Conservation (phyloP, 2,329 filamentous ascomycete species). For the Clathrospora elynae region DNA sequence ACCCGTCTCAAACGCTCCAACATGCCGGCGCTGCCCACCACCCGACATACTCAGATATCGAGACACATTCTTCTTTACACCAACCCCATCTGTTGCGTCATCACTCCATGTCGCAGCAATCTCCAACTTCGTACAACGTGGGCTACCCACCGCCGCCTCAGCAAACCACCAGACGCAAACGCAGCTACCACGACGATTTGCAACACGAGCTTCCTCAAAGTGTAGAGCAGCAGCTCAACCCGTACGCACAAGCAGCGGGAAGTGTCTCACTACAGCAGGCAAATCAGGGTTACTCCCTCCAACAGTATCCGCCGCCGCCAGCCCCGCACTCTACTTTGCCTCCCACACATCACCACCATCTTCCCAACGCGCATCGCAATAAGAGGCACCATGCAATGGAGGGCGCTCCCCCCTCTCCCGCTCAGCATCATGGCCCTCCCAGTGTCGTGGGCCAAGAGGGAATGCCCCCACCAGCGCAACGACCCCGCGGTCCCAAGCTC, state of each 20-base stretch:
- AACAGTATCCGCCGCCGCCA: slow-evolving; percentile 42
- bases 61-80: slow-evolving; percentile 44
- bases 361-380: slow-evolving; percentile 69
- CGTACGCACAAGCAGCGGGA: slow-evolving; percentile 45
- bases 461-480: slow-evolving; percentile 81
- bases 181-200: slow-evolving; percentile 50
- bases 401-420: slow-evolving; percentile 45
- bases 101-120: slow-evolving; percentile 46
- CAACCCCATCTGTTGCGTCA: slow-evolving; percentile 44
- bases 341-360: slow-evolving; percentile 74
- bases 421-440: slow-evolving; percentile 65
- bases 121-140: slow-evolving; percentile 46
- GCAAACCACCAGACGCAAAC: slow-evolving; percentile 48
- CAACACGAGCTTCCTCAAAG: slow-evolving; percentile 48
- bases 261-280: slow-evolving; percentile 50
- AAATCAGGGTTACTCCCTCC: slow-evolving; percentile 44
- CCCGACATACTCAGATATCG: slow-evolving; percentile 49
- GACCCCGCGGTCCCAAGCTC: slow-evolving; percentile 84
- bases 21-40: slow-evolving; percentile 44
- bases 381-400: slow-evolving; percentile 66
- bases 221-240: slow-evolving; percentile 48
- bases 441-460: slow-evolving; percentile 84
- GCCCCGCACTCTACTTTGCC: slow-evolving; percentile 33
- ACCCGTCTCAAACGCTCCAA: slow-evolving; percentile 46
- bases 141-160: slow-evolving; percentile 41